Conservation (phyloP, 169 alveolate species). For the Plasmodium cynomolgi region DNA sequence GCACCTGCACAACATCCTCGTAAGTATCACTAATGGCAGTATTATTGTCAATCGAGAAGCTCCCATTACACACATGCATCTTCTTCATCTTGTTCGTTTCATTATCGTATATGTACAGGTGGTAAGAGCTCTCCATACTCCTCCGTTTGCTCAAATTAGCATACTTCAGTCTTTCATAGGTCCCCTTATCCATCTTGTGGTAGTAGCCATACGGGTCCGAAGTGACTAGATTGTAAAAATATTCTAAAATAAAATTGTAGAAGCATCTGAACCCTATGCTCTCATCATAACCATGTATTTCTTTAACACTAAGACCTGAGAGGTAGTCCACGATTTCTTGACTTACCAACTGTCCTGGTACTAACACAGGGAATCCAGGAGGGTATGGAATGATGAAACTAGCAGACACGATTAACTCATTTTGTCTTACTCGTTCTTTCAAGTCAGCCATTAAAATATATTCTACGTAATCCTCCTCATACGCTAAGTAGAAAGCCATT, state of each 20-base stretch:
- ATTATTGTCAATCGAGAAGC: neutral
- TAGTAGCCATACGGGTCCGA: slow-evolving; percentile 38
- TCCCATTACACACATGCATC: slow-evolving; percentile 24
- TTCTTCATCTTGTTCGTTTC: slow-evolving; percentile 33
- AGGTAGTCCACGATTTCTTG: slow-evolving; percentile 74
- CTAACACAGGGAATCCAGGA: slow-evolving; percentile 81
- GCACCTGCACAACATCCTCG: neutral
- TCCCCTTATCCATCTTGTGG: slow-evolving; percentile 28
- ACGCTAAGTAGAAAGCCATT: slow-evolving; percentile 76
- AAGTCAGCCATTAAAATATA: slow-evolving; percentile 57
- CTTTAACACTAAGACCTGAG: slow-evolving; percentile 78
- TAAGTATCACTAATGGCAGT: neutral
- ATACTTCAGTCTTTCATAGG: slow-evolving; percentile 23
- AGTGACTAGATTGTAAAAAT: slow-evolving; percentile 14
- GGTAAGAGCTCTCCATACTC: neutral
- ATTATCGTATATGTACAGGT: slow-evolving; percentile 49
- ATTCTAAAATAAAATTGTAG: slow-evolving; percentile 50
- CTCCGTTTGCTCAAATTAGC: slow-evolving; percentile 25
- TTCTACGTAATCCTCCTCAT: slow-evolving; percentile 76
- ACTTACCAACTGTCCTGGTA: slow-evolving; percentile 79
- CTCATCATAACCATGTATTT: slow-evolving; percentile 78
- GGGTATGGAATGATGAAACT: slow-evolving; percentile 82
- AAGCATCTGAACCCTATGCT: slow-evolving; percentile 71
- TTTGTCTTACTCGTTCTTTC: slow-evolving; percentile 22
- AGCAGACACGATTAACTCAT: slow-evolving; percentile 73